Evolutionary conservation across 495 filamentous ascomycete genomes (phyloP), one percentile per base, ranked within the genome.

Genomic region (Venustampulla echinocandica): DNA sequence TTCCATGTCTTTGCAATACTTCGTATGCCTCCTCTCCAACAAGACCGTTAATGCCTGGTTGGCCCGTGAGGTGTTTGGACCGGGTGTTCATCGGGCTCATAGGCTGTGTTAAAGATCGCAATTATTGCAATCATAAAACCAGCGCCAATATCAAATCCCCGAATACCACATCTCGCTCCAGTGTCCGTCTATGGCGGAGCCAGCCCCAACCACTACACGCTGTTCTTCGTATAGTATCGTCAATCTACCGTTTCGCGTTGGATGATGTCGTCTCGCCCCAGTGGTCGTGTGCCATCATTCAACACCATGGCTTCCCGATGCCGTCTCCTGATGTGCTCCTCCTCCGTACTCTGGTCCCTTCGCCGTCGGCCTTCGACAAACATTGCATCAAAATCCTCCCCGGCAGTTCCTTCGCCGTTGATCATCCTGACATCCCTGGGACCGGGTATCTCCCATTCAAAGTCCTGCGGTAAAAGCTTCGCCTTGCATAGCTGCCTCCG

Each of bases 241-340:
- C 37, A 40, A 22, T 9, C 36, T 51, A 38, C 36, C 37, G 34
- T 48, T 22, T 56, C 52, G 22, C 60, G 40, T 47, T 76, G 71
- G 25, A 77, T 74, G 13, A 82, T 80, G 52, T 81, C 77, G 32
- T 68, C 64, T 33, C 75, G 68, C 11, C 64, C 71, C n/a, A 81
- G 50, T 1, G 73, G 71, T 20, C 68, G 64, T 24, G 64, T 73
- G 2, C 79, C 77, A 41, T 81, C 79, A 50, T 79, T 78, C 42
- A 83, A 45, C 10, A 83, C 79, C 69, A 83, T 77, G 7, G 77
- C 79, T 57, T 83, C 77, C 46, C 79, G 64, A 39, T 79, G 64
- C 17, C 73, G 66, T 46, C 79, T 64, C 42, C 77, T 63, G 39
- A 74, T 54, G 25, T 70, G 65, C 51, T 73, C 64, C 54, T 78